A percentile compares a stretch with the other conserved stretches of the same genome.
Evolutionary conservation across 129 eudicot species (phyloP).

Genomic region (Tanacetum coccineum): DNA sequence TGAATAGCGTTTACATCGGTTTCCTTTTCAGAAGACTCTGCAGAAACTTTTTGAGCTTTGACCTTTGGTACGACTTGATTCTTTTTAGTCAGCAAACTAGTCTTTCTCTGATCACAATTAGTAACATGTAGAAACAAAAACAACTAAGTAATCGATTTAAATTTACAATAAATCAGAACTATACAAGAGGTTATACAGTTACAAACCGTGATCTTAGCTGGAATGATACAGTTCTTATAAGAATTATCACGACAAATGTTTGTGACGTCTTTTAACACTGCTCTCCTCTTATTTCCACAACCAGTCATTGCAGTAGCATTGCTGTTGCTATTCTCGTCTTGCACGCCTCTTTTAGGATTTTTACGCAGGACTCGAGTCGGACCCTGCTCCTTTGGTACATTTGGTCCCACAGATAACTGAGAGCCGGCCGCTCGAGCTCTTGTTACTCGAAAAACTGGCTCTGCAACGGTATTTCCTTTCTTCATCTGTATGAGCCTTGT

Average conservation of each 20-base stretch:
- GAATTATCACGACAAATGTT: conserved; percentile 48
- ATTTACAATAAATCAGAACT: neutral
- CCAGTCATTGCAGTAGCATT: conserved; percentile 7
- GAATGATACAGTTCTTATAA: conserved; percentile 39
- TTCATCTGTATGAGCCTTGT: conserved; percentile 30
- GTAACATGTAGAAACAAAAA: conserved; percentile 22
- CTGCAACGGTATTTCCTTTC: conserved; percentile 27
- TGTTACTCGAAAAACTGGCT: conserved; percentile 50
- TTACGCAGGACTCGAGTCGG: conserved; percentile 27
- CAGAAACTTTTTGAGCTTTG: conserved; percentile 31
- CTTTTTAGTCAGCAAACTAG: conserved; percentile 25
- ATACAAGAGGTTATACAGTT: conserved; percentile 1
- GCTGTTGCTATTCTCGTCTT: conserved; percentile 39
- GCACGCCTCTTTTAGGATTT: conserved; percentile 44
- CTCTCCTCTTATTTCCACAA: conserved; percentile 43
- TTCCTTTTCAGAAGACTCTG: conserved; percentile 16
- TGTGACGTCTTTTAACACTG: conserved; percentile 55
- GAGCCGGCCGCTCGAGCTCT: conserved; percentile 60
- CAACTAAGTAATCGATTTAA: neutral
- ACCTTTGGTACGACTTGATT: conserved; percentile 26
- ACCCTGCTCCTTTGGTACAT: conserved; percentile 37
- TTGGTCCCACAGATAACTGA: conserved; percentile 28
- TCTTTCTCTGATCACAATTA: conserved; percentile 45
- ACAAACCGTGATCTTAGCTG: conserved; percentile 50
- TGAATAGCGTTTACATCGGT: conserved; percentile 1